Base-by-base conservation (phyloP, 305 asterid genomes). In the Fraxinus dipetala region DNA sequence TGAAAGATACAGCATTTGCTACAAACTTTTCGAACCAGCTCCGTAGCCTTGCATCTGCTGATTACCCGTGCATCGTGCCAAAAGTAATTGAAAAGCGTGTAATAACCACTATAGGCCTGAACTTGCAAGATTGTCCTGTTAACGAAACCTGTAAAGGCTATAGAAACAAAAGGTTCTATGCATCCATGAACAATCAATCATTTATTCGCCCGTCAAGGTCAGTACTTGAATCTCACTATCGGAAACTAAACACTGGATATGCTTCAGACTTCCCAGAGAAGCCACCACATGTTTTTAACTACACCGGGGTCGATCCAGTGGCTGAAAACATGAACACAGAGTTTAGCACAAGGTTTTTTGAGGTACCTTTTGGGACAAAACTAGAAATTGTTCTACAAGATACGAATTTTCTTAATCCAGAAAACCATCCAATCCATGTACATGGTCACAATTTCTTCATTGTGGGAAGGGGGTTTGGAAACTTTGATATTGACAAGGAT, bases 361-460 rank as follows among this genome's bases (percentile, higher is more conserved):
- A 74, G 5, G 88, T 91, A 20, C 85, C 90, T 0, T 92, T 80
- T 26, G 94, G 92, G 9, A 90, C 92, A 35, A 89, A 35, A 32
- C 90, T 94, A 1, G 97, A 94, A 77, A 88, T 92, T 16, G 95
- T 94, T 56, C 51, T 94, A 1, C 96, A 94, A 43, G 96, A 86
- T 22, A 94, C 97, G 0, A 91, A 78, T 28, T 90, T 91, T 38
- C 38, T 92, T 81, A 94, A 89, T 40, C 93, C 92, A 0, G 97
- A 92, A 31, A 94, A 91, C 83, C 98, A 94, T 75, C 97, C 98
- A 0, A 91, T 94, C 51, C 97, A 94, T 78, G 80, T 92, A n/a
- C 98, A 94, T 24, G 98, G 97, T 0, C 95, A 94, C 74, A 94
- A 92, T 32, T 91, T 94, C 81, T 92, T 94, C 75, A 84, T 94